Conservation (phyloP, 2,329 filamentous ascomycete species). For the Ascocoryne sarcoides region DNA sequence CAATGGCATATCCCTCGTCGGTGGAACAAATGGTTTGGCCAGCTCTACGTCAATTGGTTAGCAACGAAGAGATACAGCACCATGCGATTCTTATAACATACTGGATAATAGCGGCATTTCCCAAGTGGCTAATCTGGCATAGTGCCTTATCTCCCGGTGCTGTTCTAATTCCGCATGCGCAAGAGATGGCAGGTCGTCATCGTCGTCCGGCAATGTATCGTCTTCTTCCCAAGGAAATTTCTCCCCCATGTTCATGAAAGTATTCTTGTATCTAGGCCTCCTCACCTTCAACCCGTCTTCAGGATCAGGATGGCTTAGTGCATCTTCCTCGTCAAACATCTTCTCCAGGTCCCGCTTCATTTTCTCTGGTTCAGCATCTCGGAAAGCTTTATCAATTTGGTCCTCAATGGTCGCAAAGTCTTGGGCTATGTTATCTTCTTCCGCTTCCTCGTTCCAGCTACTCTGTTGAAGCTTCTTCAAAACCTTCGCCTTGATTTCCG, state of each 20-base stretch:
- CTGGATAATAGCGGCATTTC: slow-evolving; percentile 87
- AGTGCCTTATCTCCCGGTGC: slow-evolving; percentile 80
- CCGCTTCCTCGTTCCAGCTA: too few relatives aligned
- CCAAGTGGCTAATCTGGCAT: slow-evolving; percentile 81
- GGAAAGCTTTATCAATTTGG: background rate
- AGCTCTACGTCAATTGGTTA: slow-evolving; percentile 49
- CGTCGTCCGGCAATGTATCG: slow-evolving; percentile 48
- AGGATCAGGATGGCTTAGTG: background rate
- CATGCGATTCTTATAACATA: slow-evolving; percentile 40
- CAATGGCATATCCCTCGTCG: slow-evolving; percentile 59
- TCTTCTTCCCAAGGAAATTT: slow-evolving; percentile 24
- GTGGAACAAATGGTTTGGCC: slow-evolving; percentile 70
- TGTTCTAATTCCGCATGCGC: slow-evolving; percentile 83
- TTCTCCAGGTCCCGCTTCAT: background rate
- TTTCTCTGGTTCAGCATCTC: background rate
- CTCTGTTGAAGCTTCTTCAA: too few relatives aligned
- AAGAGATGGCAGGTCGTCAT: slow-evolving; percentile 75
- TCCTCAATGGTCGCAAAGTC: too few relatives aligned
- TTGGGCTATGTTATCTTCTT: too few relatives aligned
- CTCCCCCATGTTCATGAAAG: slow-evolving; percentile 28
- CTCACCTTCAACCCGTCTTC: background rate
- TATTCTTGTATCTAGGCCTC: slow-evolving; percentile 22
- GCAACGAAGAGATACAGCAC: background rate
- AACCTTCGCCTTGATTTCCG: too few relatives aligned
- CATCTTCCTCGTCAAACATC: background rate